Evolutionary conservation across 495 filamentous ascomycete genomes (phyloP), one percentile per base, ranked within the genome.

Genomic region (Amphirosellinia nigrospora): DNA sequence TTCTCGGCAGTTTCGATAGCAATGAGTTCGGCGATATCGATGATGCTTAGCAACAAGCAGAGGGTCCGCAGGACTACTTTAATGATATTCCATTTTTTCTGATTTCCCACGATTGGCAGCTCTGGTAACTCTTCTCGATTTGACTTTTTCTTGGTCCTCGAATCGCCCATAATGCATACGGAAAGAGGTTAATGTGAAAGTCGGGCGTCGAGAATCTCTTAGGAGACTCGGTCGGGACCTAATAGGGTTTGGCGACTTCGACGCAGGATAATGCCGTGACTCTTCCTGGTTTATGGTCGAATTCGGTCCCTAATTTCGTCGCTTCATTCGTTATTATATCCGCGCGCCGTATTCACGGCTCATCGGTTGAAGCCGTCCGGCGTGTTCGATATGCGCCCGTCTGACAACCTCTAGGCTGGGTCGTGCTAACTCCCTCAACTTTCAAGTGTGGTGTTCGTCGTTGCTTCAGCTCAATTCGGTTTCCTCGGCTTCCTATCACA

Each of bases 281-380:
- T 10, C 38, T 64, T 36, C 28, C 28, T 39, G 23, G 26, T n/a
- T 9, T 26, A 13, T 4, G 19, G 52, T 38, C 38, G 53, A 68
- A 68, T 48, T 19, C 55, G 55, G 28, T 6, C 19, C 52, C 30
- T 32, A 48, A 5, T 53, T 53, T 52, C 64, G 56, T 61, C 39
- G 36, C 55, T 23, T 26, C 66, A 48, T 46, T 61, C 55, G 66
- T 68, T 8, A 23, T 41, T 56, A 10, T 23, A 13, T 41, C 43
- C 1, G 55, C 39, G 66, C 43, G 66, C 66, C 66, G 66, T 61
- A n/a, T 60, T 60, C 43, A 39, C 55, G 66, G 66, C 66, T 68
- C 55, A 61, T 68, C 52, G 26, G 28, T 36, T 60, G 6, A 9
- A 23, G 32, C 34, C 34, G n/a, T 38, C 58, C n/a, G 9, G 15